A percentile compares a stretch with the other conserved stretches of the same genome.
Conservation (phyloP, 148 eudicot species). For the Rhododendron mucronatum region DNA sequence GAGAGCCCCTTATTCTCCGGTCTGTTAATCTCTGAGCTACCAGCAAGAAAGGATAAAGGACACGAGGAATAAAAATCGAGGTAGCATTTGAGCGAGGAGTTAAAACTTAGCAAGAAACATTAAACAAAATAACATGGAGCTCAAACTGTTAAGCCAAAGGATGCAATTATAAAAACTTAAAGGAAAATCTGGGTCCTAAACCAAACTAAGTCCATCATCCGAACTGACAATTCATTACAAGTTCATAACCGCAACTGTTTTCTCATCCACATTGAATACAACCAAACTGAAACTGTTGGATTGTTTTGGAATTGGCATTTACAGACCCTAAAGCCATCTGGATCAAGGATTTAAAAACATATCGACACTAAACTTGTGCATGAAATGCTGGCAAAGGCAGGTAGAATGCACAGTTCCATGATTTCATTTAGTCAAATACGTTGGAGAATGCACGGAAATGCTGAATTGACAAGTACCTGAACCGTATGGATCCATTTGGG, state of each 20-base stretch:
- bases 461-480: constrained; percentile 53
- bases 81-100: not conserved
- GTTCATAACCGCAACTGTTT: not conserved
- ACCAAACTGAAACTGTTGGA: not conserved
- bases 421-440: not conserved
- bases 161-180: not conserved
- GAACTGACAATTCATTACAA: not conserved
- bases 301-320: not conserved
- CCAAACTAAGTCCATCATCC: constrained; percentile 4
- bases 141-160: constrained; percentile 9
- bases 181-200: not conserved
- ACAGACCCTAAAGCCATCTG: not conserved
- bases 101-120: not conserved
- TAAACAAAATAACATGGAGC: not conserved
- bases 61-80: not conserved
- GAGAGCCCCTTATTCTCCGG: constrained; percentile 91
- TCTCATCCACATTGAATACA: not conserved
- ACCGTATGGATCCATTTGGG: constrained; percentile 91
- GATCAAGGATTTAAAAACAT: not conserved
- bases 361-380: not conserved
- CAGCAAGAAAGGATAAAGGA: constrained; percentile 28
- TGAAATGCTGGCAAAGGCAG: not conserved
- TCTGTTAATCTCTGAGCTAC: constrained; percentile 96
- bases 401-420: not conserved
- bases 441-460: not conserved